phyloP scores from a whole-genome alignment of 2,329 filamentous ascomycete genomes.

The Sporothrix mexicana region DNA sequence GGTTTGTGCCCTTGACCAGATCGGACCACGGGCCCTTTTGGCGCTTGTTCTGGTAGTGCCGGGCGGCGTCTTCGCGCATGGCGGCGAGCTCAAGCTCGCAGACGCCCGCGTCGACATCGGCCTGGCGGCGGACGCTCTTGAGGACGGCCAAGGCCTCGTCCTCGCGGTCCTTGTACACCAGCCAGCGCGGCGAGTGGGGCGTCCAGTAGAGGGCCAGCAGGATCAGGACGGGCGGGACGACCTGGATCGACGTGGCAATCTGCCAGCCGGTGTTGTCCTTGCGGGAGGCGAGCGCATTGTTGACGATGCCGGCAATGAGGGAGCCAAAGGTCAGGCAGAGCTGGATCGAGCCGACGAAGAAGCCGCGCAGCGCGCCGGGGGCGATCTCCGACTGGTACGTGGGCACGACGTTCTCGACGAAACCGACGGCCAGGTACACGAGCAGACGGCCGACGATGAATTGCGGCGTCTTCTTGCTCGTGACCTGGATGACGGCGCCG shows the following conservation, averaged over 20 bases:
- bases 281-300: conserved; percentile 15
- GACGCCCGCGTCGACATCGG: conserved; percentile 20
- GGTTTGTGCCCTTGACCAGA: conserved; percentile 19
- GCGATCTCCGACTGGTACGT: conserved; percentile 74
- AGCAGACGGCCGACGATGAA: conserved; percentile 26
- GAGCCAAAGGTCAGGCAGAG: conserved; percentile 29
- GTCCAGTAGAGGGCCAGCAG: conserved; percentile 20
- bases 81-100: conserved; percentile 29
- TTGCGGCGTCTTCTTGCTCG: conserved; percentile 14
- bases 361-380: conserved; percentile 61
- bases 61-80: conserved; percentile 24
- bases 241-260: conserved; percentile 40
- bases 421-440: conserved; percentile 23
- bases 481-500: conserved; percentile 22
- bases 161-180: conserved; percentile 56
- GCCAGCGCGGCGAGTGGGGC: conserved; percentile 57
- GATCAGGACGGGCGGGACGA: conserved; percentile 19
- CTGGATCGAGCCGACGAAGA: conserved; percentile 30
- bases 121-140: conserved; percentile 45
- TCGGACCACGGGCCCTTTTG: conserved; percentile 22
- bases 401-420: conserved; percentile 57
- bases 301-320: conserved; percentile 27
- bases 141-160: conserved; percentile 63
- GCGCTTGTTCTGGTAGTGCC: conserved; percentile 2
- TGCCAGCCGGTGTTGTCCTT: conserved; percentile 24